Conservation (phyloP, 2,329 filamentous ascomycete genomes). For the Epicoccum nigrum region DNA sequence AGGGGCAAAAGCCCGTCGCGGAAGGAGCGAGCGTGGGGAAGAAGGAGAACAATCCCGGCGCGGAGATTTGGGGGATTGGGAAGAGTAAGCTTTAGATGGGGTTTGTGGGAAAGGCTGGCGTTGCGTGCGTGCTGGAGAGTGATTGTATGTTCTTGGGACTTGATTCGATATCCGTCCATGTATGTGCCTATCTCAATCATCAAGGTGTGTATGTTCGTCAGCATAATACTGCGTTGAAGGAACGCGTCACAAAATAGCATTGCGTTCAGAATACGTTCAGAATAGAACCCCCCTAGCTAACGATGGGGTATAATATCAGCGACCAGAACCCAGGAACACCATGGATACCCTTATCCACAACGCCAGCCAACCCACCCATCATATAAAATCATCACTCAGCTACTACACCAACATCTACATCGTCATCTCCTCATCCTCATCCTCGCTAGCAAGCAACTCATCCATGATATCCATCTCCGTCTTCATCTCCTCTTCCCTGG, state of each 20-base stretch:
- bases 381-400: not conserved
- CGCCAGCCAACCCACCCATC: not conserved
- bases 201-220: no score
- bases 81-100: constrained; percentile 52
- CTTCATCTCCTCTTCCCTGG: constrained; percentile 18
- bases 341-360: no score
- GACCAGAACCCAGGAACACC: no score
- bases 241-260: no score
- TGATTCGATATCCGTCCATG: no score
- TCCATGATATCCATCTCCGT: constrained; percentile 46
- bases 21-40: constrained; percentile 32
- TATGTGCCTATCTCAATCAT: no score
- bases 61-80: constrained; percentile 50
- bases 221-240: no score
- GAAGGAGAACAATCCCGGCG: constrained; percentile 49
- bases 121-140: no score
- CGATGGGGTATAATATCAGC: constrained; percentile 12
- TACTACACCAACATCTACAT: constrained; percentile 10
- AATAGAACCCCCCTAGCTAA: not conserved
- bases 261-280: no score
- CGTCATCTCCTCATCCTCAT: constrained; percentile 22
- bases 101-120: no score
- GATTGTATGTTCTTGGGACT: no score
- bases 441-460: constrained; percentile 39
- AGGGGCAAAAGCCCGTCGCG: constrained; percentile 30